Evolutionary conservation across 805 yeast genomes (phyloP).

Genomic region (Saccharomycopsis olivae): DNA sequence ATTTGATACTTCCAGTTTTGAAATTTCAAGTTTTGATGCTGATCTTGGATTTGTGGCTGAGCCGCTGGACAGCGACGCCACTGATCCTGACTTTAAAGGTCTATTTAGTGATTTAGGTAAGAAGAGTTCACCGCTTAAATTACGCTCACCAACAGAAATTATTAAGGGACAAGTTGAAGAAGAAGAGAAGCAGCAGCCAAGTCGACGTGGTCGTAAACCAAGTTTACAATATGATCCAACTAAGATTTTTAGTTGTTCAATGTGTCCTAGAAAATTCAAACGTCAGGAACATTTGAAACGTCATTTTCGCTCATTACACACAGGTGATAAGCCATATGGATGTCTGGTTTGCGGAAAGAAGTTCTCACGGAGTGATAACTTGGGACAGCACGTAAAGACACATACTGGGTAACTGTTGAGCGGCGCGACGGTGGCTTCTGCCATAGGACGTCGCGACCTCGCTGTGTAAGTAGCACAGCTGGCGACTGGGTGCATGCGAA

Average conservation of each 20-base stretch:
- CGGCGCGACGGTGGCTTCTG: slow-evolving; percentile 64
- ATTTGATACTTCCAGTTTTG: no score
- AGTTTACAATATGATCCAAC: slow-evolving; percentile 45
- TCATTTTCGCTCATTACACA: slow-evolving; percentile 64
- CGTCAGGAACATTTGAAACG: slow-evolving; percentile 72
- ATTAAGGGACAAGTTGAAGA: no score
- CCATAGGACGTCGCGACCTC: slow-evolving; percentile 71
- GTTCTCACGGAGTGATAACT: slow-evolving; percentile 56
- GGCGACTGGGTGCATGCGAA: no score
- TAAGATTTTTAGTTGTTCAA: slow-evolving; percentile 53
- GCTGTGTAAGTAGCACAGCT: slow-evolving; percentile 70
- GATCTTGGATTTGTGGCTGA: no score
- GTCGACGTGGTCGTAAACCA: slow-evolving; percentile 57
- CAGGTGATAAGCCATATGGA: slow-evolving; percentile 59
- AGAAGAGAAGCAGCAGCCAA: no score
- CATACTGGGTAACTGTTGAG: slow-evolving; percentile 36
- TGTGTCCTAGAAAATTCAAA: slow-evolving; percentile 55
- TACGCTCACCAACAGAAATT: no score
- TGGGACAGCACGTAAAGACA: slow-evolving; percentile 56
- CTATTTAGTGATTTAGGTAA: slow-evolving; percentile 19
- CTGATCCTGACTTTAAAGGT: slow-evolving; percentile 25
- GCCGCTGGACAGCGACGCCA: slow-evolving; percentile 5
- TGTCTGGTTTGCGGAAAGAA: slow-evolving; percentile 53
- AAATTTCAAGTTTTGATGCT: no score
- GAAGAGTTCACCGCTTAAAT: no score